Percentiles rank a stretch among this genome's conserved stretches.
phyloP scores from a whole-genome alignment of 106 monocot species.

The Apostasia ramifera region DNA sequence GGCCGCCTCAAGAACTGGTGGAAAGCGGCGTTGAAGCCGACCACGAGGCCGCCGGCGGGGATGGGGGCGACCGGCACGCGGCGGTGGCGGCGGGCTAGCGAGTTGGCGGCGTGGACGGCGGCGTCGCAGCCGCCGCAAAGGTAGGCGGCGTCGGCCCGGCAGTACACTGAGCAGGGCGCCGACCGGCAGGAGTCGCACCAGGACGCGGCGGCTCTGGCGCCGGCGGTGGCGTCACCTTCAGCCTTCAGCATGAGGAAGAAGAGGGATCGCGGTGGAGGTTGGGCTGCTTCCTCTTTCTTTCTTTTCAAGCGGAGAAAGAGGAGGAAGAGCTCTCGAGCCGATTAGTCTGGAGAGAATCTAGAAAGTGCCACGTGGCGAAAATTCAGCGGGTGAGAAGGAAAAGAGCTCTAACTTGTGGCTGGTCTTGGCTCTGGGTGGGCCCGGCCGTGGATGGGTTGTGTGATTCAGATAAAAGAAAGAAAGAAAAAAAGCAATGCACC shows the following conservation, averaged over 20 bases:
- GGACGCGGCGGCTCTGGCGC: neutral
- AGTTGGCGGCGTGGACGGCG: slow-evolving; percentile 31
- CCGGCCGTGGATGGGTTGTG: neutral
- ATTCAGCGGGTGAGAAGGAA: slow-evolving; percentile 9
- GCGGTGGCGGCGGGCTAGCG: slow-evolving; percentile 33
- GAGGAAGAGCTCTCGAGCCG: neutral
- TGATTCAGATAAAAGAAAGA: no score
- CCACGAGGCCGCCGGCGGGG: slow-evolving; percentile 1
- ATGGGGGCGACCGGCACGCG: slow-evolving; percentile 23
- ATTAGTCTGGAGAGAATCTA: slow-evolving; percentile 11
- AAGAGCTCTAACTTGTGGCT: slow-evolving; percentile 26
- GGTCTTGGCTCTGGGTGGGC: slow-evolving; percentile 8
- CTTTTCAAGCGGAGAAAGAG: neutral
- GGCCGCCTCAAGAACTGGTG: slow-evolving; percentile 7
- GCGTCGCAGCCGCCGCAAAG: slow-evolving; percentile 36
- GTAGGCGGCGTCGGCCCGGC: slow-evolving; percentile 27
- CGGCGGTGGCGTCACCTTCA: neutral
- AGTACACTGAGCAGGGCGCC: slow-evolving; percentile 24
- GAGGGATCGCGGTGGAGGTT: neutral
- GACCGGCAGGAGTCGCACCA: slow-evolving; percentile 31
- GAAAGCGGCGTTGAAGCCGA: neutral
- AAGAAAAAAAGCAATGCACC: no score
- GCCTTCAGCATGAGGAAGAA: slow-evolving; percentile 6
- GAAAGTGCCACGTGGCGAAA: slow-evolving; percentile 17
- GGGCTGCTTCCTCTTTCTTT: neutral